Evolutionary conservation across 2,329 filamentous ascomycete genomes (phyloP), one percentile per base, ranked within the genome.

Genomic region (Fusarium concolor): DNA sequence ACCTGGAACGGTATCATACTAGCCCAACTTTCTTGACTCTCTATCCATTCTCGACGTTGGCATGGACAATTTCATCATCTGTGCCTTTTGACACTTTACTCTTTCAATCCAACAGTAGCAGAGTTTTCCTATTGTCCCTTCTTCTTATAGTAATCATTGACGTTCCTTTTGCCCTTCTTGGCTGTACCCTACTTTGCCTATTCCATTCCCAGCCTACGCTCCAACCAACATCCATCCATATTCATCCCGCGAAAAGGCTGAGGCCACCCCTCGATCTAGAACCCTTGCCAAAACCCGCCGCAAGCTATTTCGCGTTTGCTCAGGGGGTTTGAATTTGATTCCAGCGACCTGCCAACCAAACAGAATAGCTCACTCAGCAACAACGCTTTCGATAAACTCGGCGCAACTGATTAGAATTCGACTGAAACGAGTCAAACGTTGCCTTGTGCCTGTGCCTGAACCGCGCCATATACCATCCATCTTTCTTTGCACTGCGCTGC

Each of bases 251-350:
- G 54, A 37, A 73, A 74, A 74, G 71, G 71, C 71, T 74, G 70
- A 68, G 67, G 71, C 71, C 70, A 69, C 70, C 71, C 71, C 68
- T 69, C 71, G 71, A 74, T 71, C 70, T 73, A 73, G 71, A 74
- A 73, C 68, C 71, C 71, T 73, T 65, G 64, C 67, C 64, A 71
- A 64, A 69, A 56, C 55, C 67, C 61, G 64, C 67, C 45, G 41
- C 45, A 64, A 66, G 63, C 68, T 71, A 70, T 70, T 68, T 74
- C 66, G 71, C 73, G 72, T 76, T 74, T 74, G 62, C 71, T 76
- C 74, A 75, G 74, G 74, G 74, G 74, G 58, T 74, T 63, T 62
- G 55, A 64, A 57, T 66, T 61, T 60, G 63, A 39, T 64, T 59
- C 51, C 61, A 53, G 37, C 56, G 39, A 52, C 55, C 58, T 61